Conservation (phyloP, 2,329 filamentous ascomycete species). For the Malbranchea zuffiana region DNA sequence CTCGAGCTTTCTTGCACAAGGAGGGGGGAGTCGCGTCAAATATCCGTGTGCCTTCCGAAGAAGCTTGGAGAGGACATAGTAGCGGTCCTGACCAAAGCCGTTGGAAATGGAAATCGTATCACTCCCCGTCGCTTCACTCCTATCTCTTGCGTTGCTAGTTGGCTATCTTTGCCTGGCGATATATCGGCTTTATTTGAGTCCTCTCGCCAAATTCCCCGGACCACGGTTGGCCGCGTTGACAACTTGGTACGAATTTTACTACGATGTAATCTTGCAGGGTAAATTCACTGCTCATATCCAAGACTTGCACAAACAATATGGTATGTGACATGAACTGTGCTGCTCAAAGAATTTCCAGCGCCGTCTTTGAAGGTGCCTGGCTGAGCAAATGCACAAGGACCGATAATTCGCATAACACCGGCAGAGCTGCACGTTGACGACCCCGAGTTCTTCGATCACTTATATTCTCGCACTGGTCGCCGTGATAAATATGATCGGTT, state of each 20-base stretch:
- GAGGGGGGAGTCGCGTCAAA: too few relatives aligned
- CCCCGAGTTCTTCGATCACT: conserved; percentile 17
- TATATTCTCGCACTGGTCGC: conserved; percentile 16
- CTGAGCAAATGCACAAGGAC: conserved; percentile 7
- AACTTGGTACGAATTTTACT: conserved; percentile 23
- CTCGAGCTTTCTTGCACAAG: too few relatives aligned
- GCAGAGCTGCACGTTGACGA: conserved; percentile 13
- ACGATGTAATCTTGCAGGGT: conserved; percentile 19
- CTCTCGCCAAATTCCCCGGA: conserved; percentile 18
- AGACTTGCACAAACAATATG: conserved; percentile 22
- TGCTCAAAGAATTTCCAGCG: conserved; percentile 7
- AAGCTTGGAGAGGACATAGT: too few relatives aligned
- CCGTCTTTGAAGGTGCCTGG: not conserved
- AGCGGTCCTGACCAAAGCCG: too few relatives aligned
- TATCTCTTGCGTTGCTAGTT: too few relatives aligned
- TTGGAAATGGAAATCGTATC: too few relatives aligned
- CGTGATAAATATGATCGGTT: conserved; percentile 14
- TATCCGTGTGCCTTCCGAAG: too few relatives aligned
- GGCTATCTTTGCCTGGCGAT: conserved; percentile 13
- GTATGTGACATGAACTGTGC: too few relatives aligned
- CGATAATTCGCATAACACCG: conserved; percentile 14
- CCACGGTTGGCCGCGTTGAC: conserved; percentile 18
- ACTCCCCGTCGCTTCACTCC: too few relatives aligned
- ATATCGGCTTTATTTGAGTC: conserved; percentile 17
- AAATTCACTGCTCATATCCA: conserved; percentile 19